phyloP scores from a whole-genome alignment of 495 filamentous ascomycete genomes.

The Penicillium tannophilum region DNA sequence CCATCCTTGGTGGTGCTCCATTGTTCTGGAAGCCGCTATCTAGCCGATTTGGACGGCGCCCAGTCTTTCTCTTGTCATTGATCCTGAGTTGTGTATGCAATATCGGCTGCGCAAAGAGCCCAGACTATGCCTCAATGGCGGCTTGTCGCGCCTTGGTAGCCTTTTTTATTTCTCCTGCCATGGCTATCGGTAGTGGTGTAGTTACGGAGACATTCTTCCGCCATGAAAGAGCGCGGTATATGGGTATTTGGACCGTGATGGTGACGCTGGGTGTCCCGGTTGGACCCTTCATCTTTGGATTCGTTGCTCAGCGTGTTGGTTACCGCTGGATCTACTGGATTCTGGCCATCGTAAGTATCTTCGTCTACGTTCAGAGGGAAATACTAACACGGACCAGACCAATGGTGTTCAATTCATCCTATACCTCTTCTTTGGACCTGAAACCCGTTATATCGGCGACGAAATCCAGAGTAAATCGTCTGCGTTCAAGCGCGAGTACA shows the following conservation, averaged over 20 bases:
- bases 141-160: conserved; percentile 53
- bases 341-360: conserved; percentile 44
- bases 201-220: conserved; percentile 57
- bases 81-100: conserved; percentile 48
- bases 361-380: background rate
- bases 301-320: conserved; percentile 44
- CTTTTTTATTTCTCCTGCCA: conserved; percentile 56
- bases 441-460: conserved; percentile 54
- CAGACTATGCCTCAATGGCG: conserved; percentile 46
- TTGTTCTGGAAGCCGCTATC: conserved; percentile 60
- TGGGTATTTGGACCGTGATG: conserved; percentile 58
- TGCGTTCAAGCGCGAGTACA: conserved; percentile 45
- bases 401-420: conserved; percentile 55
- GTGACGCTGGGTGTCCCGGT: conserved; percentile 56
- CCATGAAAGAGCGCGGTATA: conserved; percentile 50
- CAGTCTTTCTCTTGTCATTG: conserved; percentile 52
- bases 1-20: conserved; percentile 52
- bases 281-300: conserved; percentile 53
- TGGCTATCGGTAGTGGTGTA: conserved; percentile 56
- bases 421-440: conserved; percentile 58
- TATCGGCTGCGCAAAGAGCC: conserved; percentile 46
- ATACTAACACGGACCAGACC: conserved; percentile 32
- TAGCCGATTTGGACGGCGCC: conserved; percentile 54
- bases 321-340: conserved; percentile 50
- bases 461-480: conserved; percentile 29